A percentile compares a stretch with the other conserved stretches of the same genome.
Conservation (phyloP, 2,329 filamentous ascomycete genomes). For the Lecanicillium sp. region DNA sequence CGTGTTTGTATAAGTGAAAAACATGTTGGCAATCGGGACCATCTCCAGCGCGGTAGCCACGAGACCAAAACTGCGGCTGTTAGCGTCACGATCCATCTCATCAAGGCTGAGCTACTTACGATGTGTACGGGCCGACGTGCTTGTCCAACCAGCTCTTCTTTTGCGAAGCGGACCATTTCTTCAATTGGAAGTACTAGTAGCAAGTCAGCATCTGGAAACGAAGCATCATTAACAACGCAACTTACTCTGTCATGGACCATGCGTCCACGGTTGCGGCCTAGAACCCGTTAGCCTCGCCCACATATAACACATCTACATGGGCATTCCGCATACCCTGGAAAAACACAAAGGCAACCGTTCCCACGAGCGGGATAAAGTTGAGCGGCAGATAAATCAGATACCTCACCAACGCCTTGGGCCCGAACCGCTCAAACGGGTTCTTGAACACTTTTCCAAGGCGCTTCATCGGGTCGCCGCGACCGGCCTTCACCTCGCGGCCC, state of each 20-base stretch:
- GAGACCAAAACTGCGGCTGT: constrained; percentile 63
- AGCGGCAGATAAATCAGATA: constrained; percentile 84
- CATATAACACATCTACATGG: background rate
- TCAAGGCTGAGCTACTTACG: constrained; percentile 47
- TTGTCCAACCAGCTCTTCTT: constrained; percentile 62
- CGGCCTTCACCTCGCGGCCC: constrained; percentile 65
- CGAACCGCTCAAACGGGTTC: constrained; percentile 51
- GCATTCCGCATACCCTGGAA: constrained; percentile 60
- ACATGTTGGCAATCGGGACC: constrained; percentile 72
- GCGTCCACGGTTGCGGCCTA: constrained; percentile 43
- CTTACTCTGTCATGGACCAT: constrained; percentile 48
- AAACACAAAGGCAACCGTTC: constrained; percentile 73
- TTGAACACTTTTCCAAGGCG: constrained; percentile 53
- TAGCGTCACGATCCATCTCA: too few species aligned
- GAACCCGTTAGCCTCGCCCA: background rate
- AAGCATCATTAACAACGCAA: background rate
- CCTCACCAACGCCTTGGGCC: constrained; percentile 59
- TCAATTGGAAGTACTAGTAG: constrained; percentile 88
- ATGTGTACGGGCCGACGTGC: constrained; percentile 71
- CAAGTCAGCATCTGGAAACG: too few species aligned
- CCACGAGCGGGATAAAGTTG: constrained; percentile 88
- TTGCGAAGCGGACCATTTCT: constrained; percentile 66
- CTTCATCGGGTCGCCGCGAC: constrained; percentile 46
- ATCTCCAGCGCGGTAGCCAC: constrained; percentile 78
- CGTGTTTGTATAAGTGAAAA: constrained; percentile 86